phyloP scores from a whole-genome alignment of 345 rosid species.

The Leavenworthia alabamica region DNA sequence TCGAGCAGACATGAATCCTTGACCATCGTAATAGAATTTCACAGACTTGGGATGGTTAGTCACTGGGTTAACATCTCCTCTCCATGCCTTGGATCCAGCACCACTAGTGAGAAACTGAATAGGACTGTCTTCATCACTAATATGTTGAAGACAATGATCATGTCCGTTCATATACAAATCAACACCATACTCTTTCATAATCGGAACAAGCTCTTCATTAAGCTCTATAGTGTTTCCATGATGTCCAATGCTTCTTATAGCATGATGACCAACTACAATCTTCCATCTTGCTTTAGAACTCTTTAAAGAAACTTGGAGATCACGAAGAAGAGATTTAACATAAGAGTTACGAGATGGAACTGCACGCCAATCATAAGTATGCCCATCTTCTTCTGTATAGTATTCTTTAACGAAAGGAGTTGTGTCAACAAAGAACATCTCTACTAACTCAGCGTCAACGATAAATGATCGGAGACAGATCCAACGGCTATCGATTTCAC shows the following conservation, averaged over 20 bases:
- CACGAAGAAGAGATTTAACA: slow-evolving; percentile 35
- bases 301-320: slow-evolving; percentile 39
- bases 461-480: slow-evolving; percentile 59
- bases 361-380: slow-evolving; percentile 63
- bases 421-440: slow-evolving; percentile 67
- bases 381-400: slow-evolving; percentile 39
- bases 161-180: slow-evolving; percentile 69
- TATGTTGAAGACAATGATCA: slow-evolving; percentile 58
- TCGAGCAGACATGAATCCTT: slow-evolving; percentile 54
- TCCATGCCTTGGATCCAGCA: slow-evolving; percentile 75
- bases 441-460: slow-evolving; percentile 52
- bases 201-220: slow-evolving; percentile 42
- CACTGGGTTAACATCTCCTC: slow-evolving; percentile 38
- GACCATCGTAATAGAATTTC: slow-evolving; percentile 54
- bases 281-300: slow-evolving; percentile 59
- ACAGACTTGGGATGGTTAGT: slow-evolving; percentile 35
- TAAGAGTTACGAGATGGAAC: slow-evolving; percentile 45
- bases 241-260: slow-evolving; percentile 62
- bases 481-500: slow-evolving; percentile 62
- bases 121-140: slow-evolving; percentile 40
- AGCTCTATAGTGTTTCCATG: slow-evolving; percentile 68
- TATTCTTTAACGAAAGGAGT: slow-evolving; percentile 65
- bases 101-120: slow-evolving; percentile 60
- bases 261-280: slow-evolving; percentile 70
- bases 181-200: slow-evolving; percentile 36